A percentile compares a stretch with the other conserved stretches of the same genome.
phyloP scores from a whole-genome alignment of 805 yeast genomes.

The Spathaspora girioi region DNA sequence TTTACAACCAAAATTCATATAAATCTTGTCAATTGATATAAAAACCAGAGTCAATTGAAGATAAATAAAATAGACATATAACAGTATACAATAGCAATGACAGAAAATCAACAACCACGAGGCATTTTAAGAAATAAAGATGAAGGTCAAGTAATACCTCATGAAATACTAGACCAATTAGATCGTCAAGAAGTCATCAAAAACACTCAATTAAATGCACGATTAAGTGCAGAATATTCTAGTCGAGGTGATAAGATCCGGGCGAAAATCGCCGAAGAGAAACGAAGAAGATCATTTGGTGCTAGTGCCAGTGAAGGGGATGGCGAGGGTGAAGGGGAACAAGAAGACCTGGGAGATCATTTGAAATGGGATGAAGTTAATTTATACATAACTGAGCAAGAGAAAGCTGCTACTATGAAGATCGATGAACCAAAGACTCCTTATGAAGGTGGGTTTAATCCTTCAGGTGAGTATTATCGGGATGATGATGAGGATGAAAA shows the following conservation, averaged over 20 bases:
- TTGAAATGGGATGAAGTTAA: constrained; percentile 86
- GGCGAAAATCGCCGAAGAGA: constrained; percentile 39
- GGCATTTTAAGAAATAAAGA: constrained; percentile 56
- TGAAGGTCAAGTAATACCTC: constrained; percentile 19
- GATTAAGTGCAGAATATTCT: constrained; percentile 33
- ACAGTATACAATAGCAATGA: background rate
- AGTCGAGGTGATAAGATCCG: constrained; percentile 45
- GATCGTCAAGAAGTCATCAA: constrained; percentile 71
- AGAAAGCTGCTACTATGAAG: constrained; percentile 68
- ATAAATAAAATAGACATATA: no score
- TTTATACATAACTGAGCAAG: constrained; percentile 67
- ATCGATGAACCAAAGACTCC: constrained; percentile 97
- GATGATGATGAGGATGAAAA: constrained; percentile 56
- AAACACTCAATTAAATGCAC: constrained; percentile 75
- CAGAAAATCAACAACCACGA: constrained; percentile 13
- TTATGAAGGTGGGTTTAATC: constrained; percentile 84
- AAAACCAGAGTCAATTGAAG: background rate
- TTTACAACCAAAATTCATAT: background rate
- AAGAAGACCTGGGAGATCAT: constrained; percentile 24
- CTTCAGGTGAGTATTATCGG: constrained; percentile 73
- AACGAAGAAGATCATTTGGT: constrained; percentile 9
- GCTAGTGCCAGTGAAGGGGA: background rate
- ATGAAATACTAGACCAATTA: constrained; percentile 16
- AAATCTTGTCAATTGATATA: background rate
- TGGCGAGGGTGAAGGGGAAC: background rate